A percentile compares a stretch with the other conserved stretches of the same genome.
These are phyloP conservation scores for Athelia sp. DNA, from an alignment of 1,284 basidiomycete genomes.

Conservation along the genomic window DNA sequence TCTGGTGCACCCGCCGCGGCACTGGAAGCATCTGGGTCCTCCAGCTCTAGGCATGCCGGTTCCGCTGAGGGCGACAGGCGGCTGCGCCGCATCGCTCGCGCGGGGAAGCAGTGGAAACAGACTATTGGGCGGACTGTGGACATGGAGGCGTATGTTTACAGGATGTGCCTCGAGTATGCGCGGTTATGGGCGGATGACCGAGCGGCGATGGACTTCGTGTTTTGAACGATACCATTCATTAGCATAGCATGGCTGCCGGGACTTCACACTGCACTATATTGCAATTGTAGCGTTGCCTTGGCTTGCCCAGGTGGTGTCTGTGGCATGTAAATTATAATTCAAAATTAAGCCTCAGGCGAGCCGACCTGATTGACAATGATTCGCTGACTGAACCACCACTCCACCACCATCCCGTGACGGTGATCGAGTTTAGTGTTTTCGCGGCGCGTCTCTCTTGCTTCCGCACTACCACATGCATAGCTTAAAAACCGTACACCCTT, in stretches of 20 bases:
- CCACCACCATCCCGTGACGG: too few relatives aligned
- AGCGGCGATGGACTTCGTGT: slow-evolving; percentile 55
- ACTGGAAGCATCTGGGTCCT: slow-evolving; percentile 51
- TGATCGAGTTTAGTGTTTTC: too few relatives aligned
- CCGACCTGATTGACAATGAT: too few relatives aligned
- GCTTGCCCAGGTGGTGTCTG: too few relatives aligned
- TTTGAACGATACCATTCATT: slow-evolving; percentile 15
- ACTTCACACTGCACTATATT: neutral
- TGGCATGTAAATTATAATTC: too few relatives aligned
- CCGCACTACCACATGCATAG: too few relatives aligned
- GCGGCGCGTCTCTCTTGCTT: too few relatives aligned
- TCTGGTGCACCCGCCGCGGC: slow-evolving; percentile 71
- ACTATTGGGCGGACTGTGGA: slow-evolving; percentile 77
- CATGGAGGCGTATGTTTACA: slow-evolving; percentile 91
- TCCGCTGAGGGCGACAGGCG: slow-evolving; percentile 66
- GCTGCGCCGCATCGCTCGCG: slow-evolving; percentile 76
- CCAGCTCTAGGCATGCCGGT: slow-evolving; percentile 25
- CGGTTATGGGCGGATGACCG: slow-evolving; percentile 81
- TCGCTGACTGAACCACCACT: too few relatives aligned
- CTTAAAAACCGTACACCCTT: too few relatives aligned
- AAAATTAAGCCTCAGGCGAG: too few relatives aligned
- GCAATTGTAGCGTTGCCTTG: neutral
- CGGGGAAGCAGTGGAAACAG: slow-evolving; percentile 87
- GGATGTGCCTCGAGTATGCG: slow-evolving; percentile 87
- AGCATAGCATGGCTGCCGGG: neutral